These are phyloP conservation scores for Aspergillus bertholletiae DNA, from an alignment of 495 filamentous ascomycete genomes.

Conservation along the genomic window DNA sequence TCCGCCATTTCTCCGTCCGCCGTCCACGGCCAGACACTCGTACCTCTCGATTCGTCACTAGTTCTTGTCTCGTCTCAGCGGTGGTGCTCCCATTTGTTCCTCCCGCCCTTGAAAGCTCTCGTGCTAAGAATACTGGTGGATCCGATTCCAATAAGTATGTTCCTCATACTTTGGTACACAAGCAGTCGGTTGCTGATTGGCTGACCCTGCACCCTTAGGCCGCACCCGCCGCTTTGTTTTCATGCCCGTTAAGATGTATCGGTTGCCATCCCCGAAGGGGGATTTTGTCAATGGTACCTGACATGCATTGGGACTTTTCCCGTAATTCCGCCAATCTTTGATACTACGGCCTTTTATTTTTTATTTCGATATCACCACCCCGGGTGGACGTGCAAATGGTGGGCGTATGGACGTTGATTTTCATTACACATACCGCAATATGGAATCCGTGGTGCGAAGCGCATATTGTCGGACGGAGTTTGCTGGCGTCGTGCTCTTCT, in stretches of 20 bases:
- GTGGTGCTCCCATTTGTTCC: conserved; percentile 45
- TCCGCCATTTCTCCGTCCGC: conserved; percentile 45
- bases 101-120: conserved; percentile 43
- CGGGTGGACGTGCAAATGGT: not conserved
- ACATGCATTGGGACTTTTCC: not conserved
- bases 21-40: conserved; percentile 37
- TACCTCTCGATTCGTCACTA: conserved; percentile 35
- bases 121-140: conserved; percentile 34
- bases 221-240: conserved; percentile 45
- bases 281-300: not conserved
- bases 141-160: conserved; percentile 35
- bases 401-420: conserved; percentile 11
- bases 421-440: conserved; percentile 12
- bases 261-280: not conserved
- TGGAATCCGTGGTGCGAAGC: not conserved
- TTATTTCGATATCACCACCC: not conserved
- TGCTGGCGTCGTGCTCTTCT: conserved; percentile 8
- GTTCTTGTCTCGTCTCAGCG: conserved; percentile 37
- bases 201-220: conserved; percentile 15
- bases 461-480: conserved; percentile 8
- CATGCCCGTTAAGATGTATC: conserved; percentile 33
- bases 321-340: not conserved
- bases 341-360: conserved; percentile 9
- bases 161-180: too few species aligned
- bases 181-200: not conserved